Base-by-base conservation (phyloP, 2,329 filamentous ascomycete genomes). In the Rachicladosporium sp. region DNA sequence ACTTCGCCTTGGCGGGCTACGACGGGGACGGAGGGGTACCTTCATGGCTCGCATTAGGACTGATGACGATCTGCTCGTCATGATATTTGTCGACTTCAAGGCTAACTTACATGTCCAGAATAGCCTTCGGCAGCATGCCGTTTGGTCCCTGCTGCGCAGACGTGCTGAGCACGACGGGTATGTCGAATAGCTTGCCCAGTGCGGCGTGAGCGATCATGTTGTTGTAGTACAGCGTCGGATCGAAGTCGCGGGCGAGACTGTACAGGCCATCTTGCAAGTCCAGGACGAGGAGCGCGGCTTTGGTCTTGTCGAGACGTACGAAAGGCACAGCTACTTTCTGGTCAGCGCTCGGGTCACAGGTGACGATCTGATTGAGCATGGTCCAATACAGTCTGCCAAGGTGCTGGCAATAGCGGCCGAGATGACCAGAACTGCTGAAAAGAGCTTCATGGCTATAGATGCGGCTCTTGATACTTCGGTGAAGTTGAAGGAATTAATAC, bases 1-100 rank as follows among this genome's bases (percentile, higher is more conserved):
- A 87, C 80, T 54, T 87, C 78, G 31, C 82, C 81, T 44, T 79
- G 69, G 29, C 82, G 75, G 49, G 70, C 66, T 53, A 87, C 73
- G 8, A 84, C 62, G 0, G 81, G 73, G 0, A 77, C 74, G 34
- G 73, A 61, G 19, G 81, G 81, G 53, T 82, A 78, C 72, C 78
- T 71, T 11, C 4, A 1, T 3, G 1, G 5, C 19, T 6, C 21
- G 13, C 10, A 9, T 36, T 11, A 36, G 33, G 9, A 15, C 11
- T 3, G 11, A 35, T 10, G n/a, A n/a, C n/a, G n/a, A n/a, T n/a
- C n/a, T n/a, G n/a, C n/a, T n/a, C n/a, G n/a, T n/a, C n/a, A 19
- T 21, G 2, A 3, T 21, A 4, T 12, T 11, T 29, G 19, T 4
- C 8, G 11, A 6, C 9, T 29, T 29, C n/a, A n/a, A n/a, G n/a